Evolutionary conservation across 805 yeast genomes (phyloP).

Genomic region (Yarrowia divulgata): DNA sequence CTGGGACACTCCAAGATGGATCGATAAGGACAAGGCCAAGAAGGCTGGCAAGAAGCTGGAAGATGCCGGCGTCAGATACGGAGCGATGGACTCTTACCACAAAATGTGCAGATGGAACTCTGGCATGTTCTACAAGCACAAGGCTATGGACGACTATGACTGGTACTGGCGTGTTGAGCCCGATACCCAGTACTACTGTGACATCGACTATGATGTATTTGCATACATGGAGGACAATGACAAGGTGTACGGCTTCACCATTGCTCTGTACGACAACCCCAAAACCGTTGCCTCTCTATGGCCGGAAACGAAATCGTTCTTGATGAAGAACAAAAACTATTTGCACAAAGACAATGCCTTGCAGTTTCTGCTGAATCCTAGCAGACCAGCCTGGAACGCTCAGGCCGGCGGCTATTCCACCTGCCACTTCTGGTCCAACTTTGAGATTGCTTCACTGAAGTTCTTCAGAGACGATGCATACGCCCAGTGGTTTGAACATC

Average conservation of each 20-base stretch:
- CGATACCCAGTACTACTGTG: constrained; percentile 86
- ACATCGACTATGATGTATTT: constrained; percentile 76
- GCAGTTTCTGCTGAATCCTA: constrained; percentile 45
- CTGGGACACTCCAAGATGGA: constrained; percentile 68
- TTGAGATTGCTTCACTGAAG: constrained; percentile 78
- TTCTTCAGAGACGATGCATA: constrained; percentile 79
- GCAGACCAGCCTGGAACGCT: constrained; percentile 17
- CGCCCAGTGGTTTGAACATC: constrained; percentile 66
- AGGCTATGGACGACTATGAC: constrained; percentile 72
- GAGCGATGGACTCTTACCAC: constrained; percentile 71
- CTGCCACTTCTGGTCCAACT: constrained; percentile 89
- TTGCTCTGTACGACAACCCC: constrained; percentile 79
- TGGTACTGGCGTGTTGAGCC: constrained; percentile 98
- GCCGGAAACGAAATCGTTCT: constrained; percentile 72
- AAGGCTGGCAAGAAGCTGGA: constrained; percentile 50
- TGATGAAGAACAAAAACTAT: constrained; percentile 64
- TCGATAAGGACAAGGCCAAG: constrained; percentile 57
- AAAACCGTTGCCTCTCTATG: constrained; percentile 88
- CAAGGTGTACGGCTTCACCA: constrained; percentile 87
- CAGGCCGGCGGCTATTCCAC: constrained; percentile 70
- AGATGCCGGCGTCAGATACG: constrained; percentile 63
- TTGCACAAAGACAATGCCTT: constrained; percentile 63
- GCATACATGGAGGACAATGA: constrained; percentile 74
- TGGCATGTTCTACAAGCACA: constrained; percentile 86
- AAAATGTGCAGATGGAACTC: constrained; percentile 97